Percentiles rank a stretch among this genome's conserved stretches.
Conservation (phyloP, 1,139 yeast species). For the Debaryomyces nepalensis region DNA sequence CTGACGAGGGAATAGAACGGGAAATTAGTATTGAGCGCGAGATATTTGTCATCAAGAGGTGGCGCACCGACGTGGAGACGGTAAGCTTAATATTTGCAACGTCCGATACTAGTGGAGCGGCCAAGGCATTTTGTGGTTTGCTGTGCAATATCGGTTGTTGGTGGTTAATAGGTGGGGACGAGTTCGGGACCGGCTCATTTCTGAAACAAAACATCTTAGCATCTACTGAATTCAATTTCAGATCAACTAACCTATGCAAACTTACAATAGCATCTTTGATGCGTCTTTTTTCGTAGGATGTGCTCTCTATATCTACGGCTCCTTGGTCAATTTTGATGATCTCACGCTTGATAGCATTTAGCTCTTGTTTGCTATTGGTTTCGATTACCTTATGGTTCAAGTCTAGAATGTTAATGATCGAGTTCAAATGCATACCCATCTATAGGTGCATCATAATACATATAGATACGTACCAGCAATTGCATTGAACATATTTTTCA, state of each 20-base stretch:
- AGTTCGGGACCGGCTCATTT: constrained; percentile 31
- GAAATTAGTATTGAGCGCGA: constrained; percentile 17
- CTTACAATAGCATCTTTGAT: constrained; percentile 21
- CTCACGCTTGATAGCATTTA: constrained; percentile 9
- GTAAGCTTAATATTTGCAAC: constrained; percentile 18
- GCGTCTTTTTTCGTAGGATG: constrained; percentile 23
- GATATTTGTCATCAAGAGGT: constrained; percentile 23
- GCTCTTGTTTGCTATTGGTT: constrained; percentile 7
- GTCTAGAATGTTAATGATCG: constrained; percentile 1
- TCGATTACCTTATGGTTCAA: constrained; percentile 6
- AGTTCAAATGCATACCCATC: neutral
- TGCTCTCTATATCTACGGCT: constrained; percentile 13
- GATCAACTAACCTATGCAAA: constrained; percentile 26
- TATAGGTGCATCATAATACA: neutral
- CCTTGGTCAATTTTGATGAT: constrained; percentile 11
- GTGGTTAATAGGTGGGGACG: constrained; percentile 5
- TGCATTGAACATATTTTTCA: neutral
- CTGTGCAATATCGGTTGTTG: constrained; percentile 9
- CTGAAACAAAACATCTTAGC: constrained; percentile 27
- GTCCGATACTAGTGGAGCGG: constrained; percentile 23
- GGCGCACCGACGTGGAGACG: constrained; percentile 17
- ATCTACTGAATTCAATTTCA: constrained; percentile 22
- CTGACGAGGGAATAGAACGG: constrained; percentile 20
- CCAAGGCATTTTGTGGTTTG: constrained; percentile 13
- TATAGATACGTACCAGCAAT: neutral